phyloP scores from a whole-genome alignment of 1,284 basidiomycete genomes.

The Ceratobasidium sp. region DNA sequence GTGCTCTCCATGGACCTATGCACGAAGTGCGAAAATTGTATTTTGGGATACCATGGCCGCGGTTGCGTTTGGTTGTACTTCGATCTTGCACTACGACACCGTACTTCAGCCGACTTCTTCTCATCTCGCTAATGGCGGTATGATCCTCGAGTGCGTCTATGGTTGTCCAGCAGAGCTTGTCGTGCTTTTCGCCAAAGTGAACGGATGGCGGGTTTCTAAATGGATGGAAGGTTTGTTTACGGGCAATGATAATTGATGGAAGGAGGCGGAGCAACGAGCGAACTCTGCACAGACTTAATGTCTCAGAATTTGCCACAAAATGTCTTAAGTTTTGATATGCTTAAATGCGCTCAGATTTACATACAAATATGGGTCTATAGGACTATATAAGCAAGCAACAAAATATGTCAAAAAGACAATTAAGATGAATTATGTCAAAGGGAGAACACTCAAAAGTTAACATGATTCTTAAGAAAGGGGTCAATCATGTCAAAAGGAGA shows the following conservation, averaged over 20 bases:
- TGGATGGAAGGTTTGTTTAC: neutral
- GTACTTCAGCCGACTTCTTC: neutral
- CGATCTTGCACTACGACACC: conserved; percentile 14
- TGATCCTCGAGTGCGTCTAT: conserved; percentile 15
- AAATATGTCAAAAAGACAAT: no score
- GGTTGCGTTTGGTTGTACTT: neutral
- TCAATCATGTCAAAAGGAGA: no score
- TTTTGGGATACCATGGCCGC: conserved; percentile 12
- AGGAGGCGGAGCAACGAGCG: neutral
- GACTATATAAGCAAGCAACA: no score
- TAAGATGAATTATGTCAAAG: no score
- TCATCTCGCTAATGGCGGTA: neutral
- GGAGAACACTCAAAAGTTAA: no score
- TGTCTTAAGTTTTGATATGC: no score
- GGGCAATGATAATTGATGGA: neutral
- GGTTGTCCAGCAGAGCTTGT: conserved; percentile 15
- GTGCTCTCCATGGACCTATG: neutral
- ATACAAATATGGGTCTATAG: no score
- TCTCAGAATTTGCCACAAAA: no score
- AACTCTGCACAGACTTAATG: no score
- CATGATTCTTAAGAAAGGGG: no score
- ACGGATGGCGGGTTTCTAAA: neutral
- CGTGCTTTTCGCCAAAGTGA: conserved; percentile 4
- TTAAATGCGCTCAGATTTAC: no score
- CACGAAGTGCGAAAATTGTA: conserved; percentile 2